Percentiles rank a stretch among this genome's conserved stretches.
Evolutionary conservation across 352 stramenopile species (phyloP).

Genomic region (Phytophthora brassicae): DNA sequence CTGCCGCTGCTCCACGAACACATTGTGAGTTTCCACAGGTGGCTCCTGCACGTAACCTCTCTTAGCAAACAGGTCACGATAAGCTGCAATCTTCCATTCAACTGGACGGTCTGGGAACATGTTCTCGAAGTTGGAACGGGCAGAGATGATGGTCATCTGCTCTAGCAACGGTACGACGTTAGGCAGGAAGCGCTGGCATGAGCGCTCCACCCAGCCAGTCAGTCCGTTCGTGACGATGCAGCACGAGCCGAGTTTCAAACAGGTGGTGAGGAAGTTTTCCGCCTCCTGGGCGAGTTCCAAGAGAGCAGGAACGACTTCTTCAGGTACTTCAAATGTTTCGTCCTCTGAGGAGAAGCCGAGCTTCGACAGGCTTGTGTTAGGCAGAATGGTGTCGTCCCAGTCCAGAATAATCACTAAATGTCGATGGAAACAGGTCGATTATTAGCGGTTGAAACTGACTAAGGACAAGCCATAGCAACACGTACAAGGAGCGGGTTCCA

Average conservation of each 20-base stretch:
- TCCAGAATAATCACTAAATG: conserved; percentile 70
- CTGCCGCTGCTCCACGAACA: conserved; percentile 31
- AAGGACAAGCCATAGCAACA: neutral
- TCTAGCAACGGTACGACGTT: conserved; percentile 54
- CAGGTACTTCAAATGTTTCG: conserved; percentile 38
- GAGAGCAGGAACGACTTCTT: conserved; percentile 35
- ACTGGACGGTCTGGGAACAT: conserved; percentile 59
- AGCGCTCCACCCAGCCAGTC: conserved; percentile 72
- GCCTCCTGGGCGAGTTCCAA: conserved; percentile 39
- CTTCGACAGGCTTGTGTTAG: conserved; percentile 68
- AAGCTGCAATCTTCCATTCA: conserved; percentile 82
- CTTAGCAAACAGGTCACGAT: conserved; percentile 55
- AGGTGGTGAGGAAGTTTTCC: conserved; percentile 50
- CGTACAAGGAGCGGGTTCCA: conserved; percentile 23
- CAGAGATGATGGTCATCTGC: conserved; percentile 66
- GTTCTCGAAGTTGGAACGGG: conserved; percentile 61
- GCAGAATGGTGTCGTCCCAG: conserved; percentile 83
- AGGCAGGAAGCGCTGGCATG: conserved; percentile 72
- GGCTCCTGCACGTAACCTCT: conserved; percentile 24
- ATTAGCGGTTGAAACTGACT: neutral
- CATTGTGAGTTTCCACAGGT: conserved; percentile 19
- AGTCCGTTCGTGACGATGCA: conserved; percentile 77
- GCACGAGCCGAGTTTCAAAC: conserved; percentile 46
- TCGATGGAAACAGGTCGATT: neutral
- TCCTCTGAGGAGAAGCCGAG: conserved; percentile 66